Conservation (phyloP, 2,329 filamentous ascomycete species). For the Trichoderma sp. region DNA sequence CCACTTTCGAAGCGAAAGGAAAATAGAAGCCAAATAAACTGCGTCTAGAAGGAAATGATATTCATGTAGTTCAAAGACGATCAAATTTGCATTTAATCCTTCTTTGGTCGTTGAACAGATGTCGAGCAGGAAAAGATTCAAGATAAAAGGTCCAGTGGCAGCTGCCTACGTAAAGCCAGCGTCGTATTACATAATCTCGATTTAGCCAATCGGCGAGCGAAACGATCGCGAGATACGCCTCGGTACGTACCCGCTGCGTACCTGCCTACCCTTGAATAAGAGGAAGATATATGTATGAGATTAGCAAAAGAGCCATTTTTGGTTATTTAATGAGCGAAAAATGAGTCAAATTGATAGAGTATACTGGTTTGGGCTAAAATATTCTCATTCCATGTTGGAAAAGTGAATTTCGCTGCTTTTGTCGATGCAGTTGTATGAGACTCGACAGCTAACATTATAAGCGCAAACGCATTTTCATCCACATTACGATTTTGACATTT, state of each 20-base stretch:
- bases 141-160: neutral
- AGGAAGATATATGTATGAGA: neutral
- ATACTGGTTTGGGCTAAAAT: neutral
- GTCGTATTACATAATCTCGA: neutral
- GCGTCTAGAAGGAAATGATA: too few relatives aligned
- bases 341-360: neutral
- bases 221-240: neutral
- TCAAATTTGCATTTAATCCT: neutral
- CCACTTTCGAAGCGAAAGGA: neutral
- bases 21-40: neutral
- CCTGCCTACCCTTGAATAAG: neutral
- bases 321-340: neutral
- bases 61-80: neutral
- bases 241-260: neutral
- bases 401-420: too few relatives aligned
- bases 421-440: too few relatives aligned
- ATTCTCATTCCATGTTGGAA: neutral
- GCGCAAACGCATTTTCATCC: too few relatives aligned
- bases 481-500: too few relatives aligned
- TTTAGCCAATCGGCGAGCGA: neutral
- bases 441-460: too few relatives aligned
- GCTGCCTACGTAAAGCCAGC: neutral
- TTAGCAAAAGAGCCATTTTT: neutral
- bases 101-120: neutral
- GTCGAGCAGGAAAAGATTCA: neutral